Evolutionary conservation across 1,284 basidiomycete species (phyloP).

Genomic region (Rhizopogon hawkerae): DNA sequence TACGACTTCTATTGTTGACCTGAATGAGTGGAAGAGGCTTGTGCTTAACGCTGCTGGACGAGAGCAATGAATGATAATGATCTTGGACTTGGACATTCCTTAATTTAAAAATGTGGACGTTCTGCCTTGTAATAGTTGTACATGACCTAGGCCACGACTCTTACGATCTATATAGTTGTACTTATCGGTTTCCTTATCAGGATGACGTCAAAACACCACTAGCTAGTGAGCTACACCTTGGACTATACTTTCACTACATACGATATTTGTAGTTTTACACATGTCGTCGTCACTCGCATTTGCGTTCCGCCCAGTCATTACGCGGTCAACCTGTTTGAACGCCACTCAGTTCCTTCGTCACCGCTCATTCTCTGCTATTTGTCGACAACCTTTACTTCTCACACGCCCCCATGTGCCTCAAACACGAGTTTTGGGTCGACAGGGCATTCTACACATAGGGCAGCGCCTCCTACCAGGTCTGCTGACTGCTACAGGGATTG

Average conservation of each 20-base stretch:
- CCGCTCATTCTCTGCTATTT: background rate
- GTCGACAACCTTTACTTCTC: background rate
- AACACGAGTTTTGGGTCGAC: background rate
- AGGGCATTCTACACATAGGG: background rate
- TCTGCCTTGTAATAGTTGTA: background rate
- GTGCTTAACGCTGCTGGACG: slow-evolving; percentile 11
- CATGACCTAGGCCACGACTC: background rate
- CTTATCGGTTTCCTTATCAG: background rate
- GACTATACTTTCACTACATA: too few species aligned
- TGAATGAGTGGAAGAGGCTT: slow-evolving; percentile 11
- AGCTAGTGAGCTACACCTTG: too few species aligned
- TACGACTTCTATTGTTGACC: slow-evolving; percentile 6
- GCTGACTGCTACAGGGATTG: slow-evolving; percentile 22
- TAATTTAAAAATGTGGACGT: background rate
- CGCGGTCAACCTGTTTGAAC: background rate
- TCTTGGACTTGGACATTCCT: background rate
- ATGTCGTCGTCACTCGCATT: background rate
- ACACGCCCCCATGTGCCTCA: background rate
- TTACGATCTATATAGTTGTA: too few species aligned
- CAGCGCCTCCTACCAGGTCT: slow-evolving; percentile 13
- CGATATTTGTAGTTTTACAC: background rate
- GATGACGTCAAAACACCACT: background rate
- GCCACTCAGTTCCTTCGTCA: background rate
- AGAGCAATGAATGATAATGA: background rate
- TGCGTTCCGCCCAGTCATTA: background rate